Evolutionary conservation across 2,329 filamentous ascomycete species (phyloP).

Genomic region (Cytospora paraplurivora): DNA sequence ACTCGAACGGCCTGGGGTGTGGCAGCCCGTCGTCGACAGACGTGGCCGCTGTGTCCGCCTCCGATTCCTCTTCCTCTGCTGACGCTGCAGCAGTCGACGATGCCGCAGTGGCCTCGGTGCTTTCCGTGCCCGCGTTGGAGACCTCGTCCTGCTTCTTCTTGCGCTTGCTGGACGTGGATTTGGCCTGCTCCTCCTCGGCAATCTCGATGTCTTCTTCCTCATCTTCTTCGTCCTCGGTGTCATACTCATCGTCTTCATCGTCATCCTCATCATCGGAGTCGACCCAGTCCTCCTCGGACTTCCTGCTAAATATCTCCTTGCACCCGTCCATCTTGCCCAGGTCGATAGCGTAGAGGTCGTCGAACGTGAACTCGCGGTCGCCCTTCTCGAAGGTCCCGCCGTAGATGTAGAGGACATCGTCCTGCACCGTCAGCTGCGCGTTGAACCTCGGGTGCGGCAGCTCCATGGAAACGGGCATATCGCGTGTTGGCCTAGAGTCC

Average conservation of each 20-base stretch:
- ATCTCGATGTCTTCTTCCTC: slow-evolving; percentile 53
- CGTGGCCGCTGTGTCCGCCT: slow-evolving; percentile 48
- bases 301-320: slow-evolving; percentile 83
- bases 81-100: slow-evolving; percentile 30
- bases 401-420: slow-evolving; percentile 90
- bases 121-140: slow-evolving; percentile 43
- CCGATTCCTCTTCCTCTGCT: slow-evolving; percentile 50
- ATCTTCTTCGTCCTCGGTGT: slow-evolving; percentile 56
- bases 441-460: slow-evolving; percentile 92
- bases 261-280: slow-evolving; percentile 62
- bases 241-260: slow-evolving; percentile 62
- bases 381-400: slow-evolving; percentile 95
- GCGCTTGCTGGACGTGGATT: slow-evolving; percentile 56
- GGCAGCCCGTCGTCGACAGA: slow-evolving; percentile 74
- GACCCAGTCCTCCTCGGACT: slow-evolving; percentile 78
- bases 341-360: slow-evolving; percentile 91
- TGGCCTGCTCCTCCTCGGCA: slow-evolving; percentile 50
- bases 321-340: slow-evolving; percentile 94
- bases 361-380: slow-evolving; percentile 92
- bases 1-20: slow-evolving; percentile 82
- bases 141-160: slow-evolving; percentile 52
- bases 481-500: slow-evolving; percentile 59
- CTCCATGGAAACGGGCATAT: slow-evolving; percentile 72
- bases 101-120: slow-evolving; percentile 35
- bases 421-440: slow-evolving; percentile 84